Evolutionary conservation across 345 rosid species (phyloP).

Genomic region (Clausena lansium): DNA sequence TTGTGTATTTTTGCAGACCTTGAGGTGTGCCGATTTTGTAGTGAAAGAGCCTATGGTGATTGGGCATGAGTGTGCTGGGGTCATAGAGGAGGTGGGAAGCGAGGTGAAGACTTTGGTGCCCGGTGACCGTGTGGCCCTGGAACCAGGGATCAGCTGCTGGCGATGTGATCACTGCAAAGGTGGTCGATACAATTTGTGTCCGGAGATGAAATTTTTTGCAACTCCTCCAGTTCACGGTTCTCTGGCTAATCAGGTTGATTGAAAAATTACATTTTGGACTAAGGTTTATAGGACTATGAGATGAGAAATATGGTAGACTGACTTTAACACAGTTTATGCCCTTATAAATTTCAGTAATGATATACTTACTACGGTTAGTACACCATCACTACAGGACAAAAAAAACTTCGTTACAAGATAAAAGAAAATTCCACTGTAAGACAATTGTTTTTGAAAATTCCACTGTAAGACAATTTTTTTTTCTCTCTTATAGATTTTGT

Average conservation of each 20-base stretch:
- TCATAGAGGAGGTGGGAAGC: conserved; percentile 78
- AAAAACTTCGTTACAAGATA: no score
- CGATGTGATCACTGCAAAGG: conserved; percentile 65
- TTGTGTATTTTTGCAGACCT: conserved; percentile 37
- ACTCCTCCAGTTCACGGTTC: conserved; percentile 92
- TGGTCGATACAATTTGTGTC: conserved; percentile 88
- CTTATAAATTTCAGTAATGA: neutral
- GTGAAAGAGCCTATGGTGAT: conserved; percentile 97
- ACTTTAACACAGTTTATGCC: neutral
- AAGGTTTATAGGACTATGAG: neutral
- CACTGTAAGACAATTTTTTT: no score
- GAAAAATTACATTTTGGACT: neutral
- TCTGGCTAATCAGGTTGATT: conserved; percentile 69
- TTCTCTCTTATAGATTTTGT: no score
- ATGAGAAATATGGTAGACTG: neutral
- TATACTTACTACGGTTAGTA: no score
- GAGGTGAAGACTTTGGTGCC: conserved; percentile 64
- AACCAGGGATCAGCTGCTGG: conserved; percentile 90
- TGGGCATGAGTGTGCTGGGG: conserved; percentile 94
- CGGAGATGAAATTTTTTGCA: conserved; percentile 90
- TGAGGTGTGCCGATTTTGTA: conserved; percentile 72
- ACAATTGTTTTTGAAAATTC: no score
- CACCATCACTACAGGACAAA: no score
- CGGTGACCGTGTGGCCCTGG: conserved; percentile 85
- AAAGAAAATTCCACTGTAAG: no score